Evolutionary conservation across 2,329 filamentous ascomycete genomes (phyloP).

Genomic region (Curvularia lunata): DNA sequence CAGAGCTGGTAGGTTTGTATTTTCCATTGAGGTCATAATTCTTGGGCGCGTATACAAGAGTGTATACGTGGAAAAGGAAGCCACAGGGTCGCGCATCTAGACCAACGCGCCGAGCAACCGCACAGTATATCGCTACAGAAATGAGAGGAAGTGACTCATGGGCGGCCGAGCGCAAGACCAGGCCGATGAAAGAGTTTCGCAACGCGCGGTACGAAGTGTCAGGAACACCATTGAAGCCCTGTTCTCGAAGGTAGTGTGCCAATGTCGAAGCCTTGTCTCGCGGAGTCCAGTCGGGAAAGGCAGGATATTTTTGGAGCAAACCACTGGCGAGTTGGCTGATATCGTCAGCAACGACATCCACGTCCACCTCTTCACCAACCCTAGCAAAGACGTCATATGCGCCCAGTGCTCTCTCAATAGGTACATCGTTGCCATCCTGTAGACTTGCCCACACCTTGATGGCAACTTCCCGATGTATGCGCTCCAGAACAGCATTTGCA

Average conservation of each 20-base stretch:
- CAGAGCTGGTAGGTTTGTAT: constrained; percentile 38
- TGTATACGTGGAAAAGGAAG: constrained; percentile 85
- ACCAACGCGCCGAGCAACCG: constrained; percentile 74
- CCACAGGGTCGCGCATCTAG: constrained; percentile 79
- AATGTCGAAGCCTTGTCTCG: constrained; percentile 72
- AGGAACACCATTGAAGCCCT: constrained; percentile 74
- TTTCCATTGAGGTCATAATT: constrained; percentile 61
- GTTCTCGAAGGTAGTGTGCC: constrained; percentile 70
- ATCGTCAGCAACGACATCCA: constrained; percentile 66
- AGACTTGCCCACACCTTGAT: constrained; percentile 76
- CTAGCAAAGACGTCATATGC: constrained; percentile 91
- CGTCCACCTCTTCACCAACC: constrained; percentile 72
- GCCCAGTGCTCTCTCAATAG: constrained; percentile 76
- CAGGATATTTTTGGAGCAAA: constrained; percentile 61
- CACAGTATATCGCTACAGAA: constrained; percentile 85
- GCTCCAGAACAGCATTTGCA: constrained; percentile 74
- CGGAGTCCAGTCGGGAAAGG: constrained; percentile 64
- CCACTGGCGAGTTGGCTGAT: constrained; percentile 68
- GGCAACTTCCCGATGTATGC: constrained; percentile 80
- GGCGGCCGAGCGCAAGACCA: constrained; percentile 73
- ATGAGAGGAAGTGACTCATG: constrained; percentile 87
- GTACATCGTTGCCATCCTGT: constrained; percentile 57
- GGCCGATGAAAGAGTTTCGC: constrained; percentile 85
- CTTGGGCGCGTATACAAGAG: constrained; percentile 69
- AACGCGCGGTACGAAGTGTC: constrained; percentile 78